phyloP scores from a whole-genome alignment of 2,329 filamentous ascomycete genomes.

The Pseudogymnoascus sp. region DNA sequence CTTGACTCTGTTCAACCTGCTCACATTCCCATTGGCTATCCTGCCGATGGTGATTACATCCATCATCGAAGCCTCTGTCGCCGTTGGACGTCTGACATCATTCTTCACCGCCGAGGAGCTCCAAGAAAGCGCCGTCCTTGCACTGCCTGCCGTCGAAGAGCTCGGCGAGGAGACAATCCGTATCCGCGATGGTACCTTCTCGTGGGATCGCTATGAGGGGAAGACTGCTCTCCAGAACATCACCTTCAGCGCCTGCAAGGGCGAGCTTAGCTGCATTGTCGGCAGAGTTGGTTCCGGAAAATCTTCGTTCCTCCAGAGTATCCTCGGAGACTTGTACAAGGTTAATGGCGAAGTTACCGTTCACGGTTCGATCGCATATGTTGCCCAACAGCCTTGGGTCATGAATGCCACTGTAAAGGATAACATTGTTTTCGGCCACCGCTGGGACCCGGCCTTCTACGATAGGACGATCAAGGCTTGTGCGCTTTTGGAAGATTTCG shows the following conservation, averaged over 20 bases:
- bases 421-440: conserved; percentile 94
- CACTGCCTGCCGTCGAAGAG: conserved; percentile 62
- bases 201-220: conserved; percentile 80
- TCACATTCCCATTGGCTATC: conserved; percentile 89
- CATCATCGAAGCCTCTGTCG: conserved; percentile 92
- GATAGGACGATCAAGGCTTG: conserved; percentile 88
- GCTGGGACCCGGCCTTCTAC: conserved; percentile 90
- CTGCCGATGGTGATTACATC: conserved; percentile 97
- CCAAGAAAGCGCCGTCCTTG: conserved; percentile 70
- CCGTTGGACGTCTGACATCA: conserved; percentile 73
- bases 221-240: conserved; percentile 71
- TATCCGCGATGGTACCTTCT: conserved; percentile 80
- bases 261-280: conserved; percentile 86
- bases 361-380: conserved; percentile 78
- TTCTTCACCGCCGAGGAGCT: conserved; percentile 87
- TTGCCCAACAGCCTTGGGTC: conserved; percentile 89
- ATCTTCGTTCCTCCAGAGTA: conserved; percentile 79
- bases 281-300: conserved; percentile 93
- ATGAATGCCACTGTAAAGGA: conserved; percentile 97
- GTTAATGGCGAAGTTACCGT: conserved; percentile 74
- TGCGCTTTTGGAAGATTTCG: conserved; percentile 83
- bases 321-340: conserved; percentile 91
- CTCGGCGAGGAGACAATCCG: conserved; percentile 78
- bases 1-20: conserved; percentile 84
- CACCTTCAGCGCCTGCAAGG: conserved; percentile 82